phyloP scores from a whole-genome alignment of 2,329 filamentous ascomycete species.

The Meredithiella fracta region DNA sequence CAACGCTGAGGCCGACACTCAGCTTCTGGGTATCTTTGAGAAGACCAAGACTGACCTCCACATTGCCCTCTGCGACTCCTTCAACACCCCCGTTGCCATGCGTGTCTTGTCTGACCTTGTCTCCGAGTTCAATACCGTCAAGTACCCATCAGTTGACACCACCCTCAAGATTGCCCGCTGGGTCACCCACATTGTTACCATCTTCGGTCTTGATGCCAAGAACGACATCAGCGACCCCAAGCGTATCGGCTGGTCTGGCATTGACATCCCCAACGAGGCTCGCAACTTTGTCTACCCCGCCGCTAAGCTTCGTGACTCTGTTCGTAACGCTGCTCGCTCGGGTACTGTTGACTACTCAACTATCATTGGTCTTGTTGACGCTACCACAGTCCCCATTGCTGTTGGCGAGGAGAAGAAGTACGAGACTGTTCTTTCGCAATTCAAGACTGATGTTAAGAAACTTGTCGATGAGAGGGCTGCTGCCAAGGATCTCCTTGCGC shows the following conservation, averaged over 20 bases:
- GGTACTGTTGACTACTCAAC: constrained; percentile 30
- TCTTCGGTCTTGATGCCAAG: constrained; percentile 58
- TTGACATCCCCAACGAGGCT: constrained; percentile 31
- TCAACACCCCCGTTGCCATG: constrained; percentile 73
- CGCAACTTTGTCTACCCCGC: constrained; percentile 32
- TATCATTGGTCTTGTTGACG: constrained; percentile 28
- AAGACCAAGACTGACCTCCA: constrained; percentile 39
- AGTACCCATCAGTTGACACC: constrained; percentile 6
- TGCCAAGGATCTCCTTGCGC: constrained; percentile 51
- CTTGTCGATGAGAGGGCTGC: constrained; percentile 31
- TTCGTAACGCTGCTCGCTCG: constrained; percentile 11
- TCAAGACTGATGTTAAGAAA: constrained; percentile 36
- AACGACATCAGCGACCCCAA: constrained; percentile 20
- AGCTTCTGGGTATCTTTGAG: constrained; percentile 28
- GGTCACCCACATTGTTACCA: constrained; percentile 69
- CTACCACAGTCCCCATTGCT: constrained; percentile 30
- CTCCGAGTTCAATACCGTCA: constrained; percentile 29
- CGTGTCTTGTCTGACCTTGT: constrained; percentile 61
- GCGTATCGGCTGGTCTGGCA: constrained; percentile 21
- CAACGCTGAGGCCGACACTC: constrained; percentile 17
- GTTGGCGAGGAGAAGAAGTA: constrained; percentile 27
- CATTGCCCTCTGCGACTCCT: constrained; percentile 59
- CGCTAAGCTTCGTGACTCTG: constrained; percentile 11
- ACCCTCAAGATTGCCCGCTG: constrained; percentile 43
- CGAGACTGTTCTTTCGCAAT: constrained; percentile 28